A percentile compares a stretch with the other conserved stretches of the same genome.
Evolutionary conservation across 176 grass and related monocot genomes (phyloP).

Genomic region (Avena sativa): DNA sequence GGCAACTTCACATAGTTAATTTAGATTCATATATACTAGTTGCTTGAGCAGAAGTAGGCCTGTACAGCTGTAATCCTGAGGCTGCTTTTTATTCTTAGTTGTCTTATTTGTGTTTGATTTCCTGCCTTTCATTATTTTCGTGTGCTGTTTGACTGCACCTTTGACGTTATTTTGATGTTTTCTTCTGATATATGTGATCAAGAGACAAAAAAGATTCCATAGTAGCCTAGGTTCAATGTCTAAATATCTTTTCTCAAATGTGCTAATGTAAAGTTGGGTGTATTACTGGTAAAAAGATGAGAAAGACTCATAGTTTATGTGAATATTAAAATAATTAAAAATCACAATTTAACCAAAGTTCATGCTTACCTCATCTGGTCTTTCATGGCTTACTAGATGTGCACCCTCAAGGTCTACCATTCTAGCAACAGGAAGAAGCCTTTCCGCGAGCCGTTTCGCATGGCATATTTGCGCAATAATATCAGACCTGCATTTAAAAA

Average conservation of each 20-base stretch:
- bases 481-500: conserved; percentile 60
- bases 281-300: background rate
- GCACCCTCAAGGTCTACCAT: conserved; percentile 95
- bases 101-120: background rate
- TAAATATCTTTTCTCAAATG: background rate
- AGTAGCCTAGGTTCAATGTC: background rate
- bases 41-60: background rate
- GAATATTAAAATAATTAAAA: background rate
- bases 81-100: background rate
- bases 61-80: background rate
- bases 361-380: conserved; percentile 78
- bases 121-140: background rate
- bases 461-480: conserved; percentile 88
- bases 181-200: background rate
- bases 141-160: background rate
- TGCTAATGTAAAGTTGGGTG: background rate
- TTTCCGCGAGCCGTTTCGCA: conserved; percentile 75
- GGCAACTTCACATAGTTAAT: background rate
- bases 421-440: conserved; percentile 79
- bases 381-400: conserved; percentile 99
- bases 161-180: background rate
- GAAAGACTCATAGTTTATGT: background rate
- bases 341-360: background rate
- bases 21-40: background rate
- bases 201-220: background rate